phyloP scores from a whole-genome alignment of 2,329 filamentous ascomycete genomes.

The Sporothrix mexicana region DNA sequence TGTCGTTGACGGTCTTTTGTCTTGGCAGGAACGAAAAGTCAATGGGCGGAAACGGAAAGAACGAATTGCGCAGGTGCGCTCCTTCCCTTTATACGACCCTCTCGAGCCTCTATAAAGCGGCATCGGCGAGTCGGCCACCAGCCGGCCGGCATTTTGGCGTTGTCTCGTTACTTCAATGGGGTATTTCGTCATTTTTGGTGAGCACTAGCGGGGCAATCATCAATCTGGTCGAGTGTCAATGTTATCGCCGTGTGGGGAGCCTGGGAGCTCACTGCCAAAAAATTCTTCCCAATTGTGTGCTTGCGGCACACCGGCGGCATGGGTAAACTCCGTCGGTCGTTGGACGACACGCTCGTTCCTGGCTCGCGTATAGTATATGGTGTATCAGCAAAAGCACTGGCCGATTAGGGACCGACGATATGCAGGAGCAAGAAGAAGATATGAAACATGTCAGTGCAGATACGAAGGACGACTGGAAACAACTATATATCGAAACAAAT shows the following conservation, averaged over 20 bases:
- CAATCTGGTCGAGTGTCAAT: too few species aligned
- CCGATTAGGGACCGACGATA: constrained; percentile 8
- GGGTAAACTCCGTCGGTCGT: too few species aligned
- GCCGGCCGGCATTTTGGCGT: background rate
- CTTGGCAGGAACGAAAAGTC: constrained; percentile 4
- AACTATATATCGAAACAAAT: background rate
- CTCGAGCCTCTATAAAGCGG: background rate
- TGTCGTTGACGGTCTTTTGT: background rate
- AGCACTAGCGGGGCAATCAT: too few species aligned
- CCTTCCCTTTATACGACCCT: constrained; percentile 1
- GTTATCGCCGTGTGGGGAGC: too few species aligned
- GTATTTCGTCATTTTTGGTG: too few species aligned
- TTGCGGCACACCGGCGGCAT: too few species aligned
- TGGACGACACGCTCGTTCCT: too few species aligned
- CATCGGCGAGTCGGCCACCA: constrained; percentile 10
- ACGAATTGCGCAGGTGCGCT: background rate
- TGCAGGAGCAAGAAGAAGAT: background rate
- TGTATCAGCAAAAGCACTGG: background rate
- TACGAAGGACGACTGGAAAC: background rate
- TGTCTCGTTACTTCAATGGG: too few species aligned
- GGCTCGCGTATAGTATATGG: too few species aligned
- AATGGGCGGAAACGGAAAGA: background rate
- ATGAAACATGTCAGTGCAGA: background rate
- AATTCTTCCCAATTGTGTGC: too few species aligned
- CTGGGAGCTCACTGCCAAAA: too few species aligned